A percentile compares a stretch with the other conserved stretches of the same genome.
phyloP scores from a whole-genome alignment of 148 eudicot genomes.

The Rhododendron henanense region DNA sequence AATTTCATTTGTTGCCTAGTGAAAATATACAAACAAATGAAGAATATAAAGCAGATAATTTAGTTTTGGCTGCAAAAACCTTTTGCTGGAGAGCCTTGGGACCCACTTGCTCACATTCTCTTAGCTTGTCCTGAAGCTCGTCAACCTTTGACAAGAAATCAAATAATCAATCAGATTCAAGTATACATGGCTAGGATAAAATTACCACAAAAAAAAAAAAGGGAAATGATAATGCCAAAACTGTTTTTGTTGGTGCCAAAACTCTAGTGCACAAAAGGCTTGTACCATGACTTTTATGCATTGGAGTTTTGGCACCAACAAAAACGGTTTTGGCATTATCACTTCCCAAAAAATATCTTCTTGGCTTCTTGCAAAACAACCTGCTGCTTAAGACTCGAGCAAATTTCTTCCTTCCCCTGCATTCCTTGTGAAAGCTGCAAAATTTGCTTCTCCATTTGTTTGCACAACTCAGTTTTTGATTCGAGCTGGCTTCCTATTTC shows the following conservation, averaged over 20 bases:
- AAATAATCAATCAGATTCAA: slow-evolving; percentile 16
- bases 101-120: slow-evolving; percentile 42
- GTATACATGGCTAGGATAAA: background rate
- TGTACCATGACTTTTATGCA: too few relatives aligned
- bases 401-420: slow-evolving; percentile 61
- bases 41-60: background rate
- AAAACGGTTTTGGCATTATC: too few relatives aligned
- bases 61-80: slow-evolving; percentile 16
- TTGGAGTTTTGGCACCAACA: too few relatives aligned
- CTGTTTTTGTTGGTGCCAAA: too few relatives aligned
- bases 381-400: slow-evolving; percentile 59
- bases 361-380: slow-evolving; percentile 19
- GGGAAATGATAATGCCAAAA: too few relatives aligned
- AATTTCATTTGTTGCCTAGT: background rate
- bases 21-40: slow-evolving; percentile 23
- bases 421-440: slow-evolving; percentile 53
- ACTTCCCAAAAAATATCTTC: background rate
- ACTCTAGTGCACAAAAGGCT: too few relatives aligned
- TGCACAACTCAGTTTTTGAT: slow-evolving; percentile 38
- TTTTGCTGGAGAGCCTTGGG: slow-evolving; percentile 51
- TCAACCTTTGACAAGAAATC: slow-evolving; percentile 41
- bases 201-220: background rate
- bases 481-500: slow-evolving; percentile 70
- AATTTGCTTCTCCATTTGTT: slow-evolving; percentile 61
- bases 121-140: slow-evolving; percentile 67